These are phyloP conservation scores for Halenospora varia DNA, from an alignment of 495 filamentous ascomycete species.

Conservation along the genomic window DNA sequence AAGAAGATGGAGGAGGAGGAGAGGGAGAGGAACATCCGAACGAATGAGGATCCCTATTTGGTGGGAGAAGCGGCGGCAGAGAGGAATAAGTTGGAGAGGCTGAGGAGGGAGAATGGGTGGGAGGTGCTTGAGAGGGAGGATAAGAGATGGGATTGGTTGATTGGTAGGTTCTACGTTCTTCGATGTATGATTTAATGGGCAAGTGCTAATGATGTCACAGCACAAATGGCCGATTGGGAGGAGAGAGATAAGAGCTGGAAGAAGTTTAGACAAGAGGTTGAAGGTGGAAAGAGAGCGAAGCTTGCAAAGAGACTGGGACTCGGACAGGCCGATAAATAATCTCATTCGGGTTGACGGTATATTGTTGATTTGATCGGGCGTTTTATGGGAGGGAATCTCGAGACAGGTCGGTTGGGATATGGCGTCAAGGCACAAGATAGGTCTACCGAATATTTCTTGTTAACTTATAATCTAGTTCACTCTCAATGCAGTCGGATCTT, in stretches of 20 bases:
- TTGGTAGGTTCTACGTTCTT: conserved; percentile 30
- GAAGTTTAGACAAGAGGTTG: conserved; percentile 35
- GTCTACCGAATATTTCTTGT: too few species aligned
- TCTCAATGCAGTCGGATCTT: too few species aligned
- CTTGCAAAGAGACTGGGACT: conserved; percentile 7
- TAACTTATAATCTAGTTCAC: too few species aligned
- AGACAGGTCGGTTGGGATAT: too few species aligned
- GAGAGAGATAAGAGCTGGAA: conserved; percentile 44
- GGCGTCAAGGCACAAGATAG: too few species aligned
- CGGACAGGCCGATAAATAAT: not conserved
- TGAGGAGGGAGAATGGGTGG: conserved; percentile 35
- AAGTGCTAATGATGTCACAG: conserved; percentile 22
- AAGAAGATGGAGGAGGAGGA: conserved; percentile 32
- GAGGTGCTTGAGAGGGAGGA: conserved; percentile 42
- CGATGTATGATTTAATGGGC: not conserved
- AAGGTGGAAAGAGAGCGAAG: conserved; percentile 11
- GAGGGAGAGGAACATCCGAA: conserved; percentile 30
- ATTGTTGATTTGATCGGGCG: not conserved
- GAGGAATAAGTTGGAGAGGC: conserved; percentile 37
- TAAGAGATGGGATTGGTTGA: conserved; percentile 44
- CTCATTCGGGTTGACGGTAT: not conserved
- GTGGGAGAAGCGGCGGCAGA: conserved; percentile 49
- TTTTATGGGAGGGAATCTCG: not conserved
- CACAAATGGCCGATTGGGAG: conserved; percentile 44
- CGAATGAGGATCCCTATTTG: conserved; percentile 48